Percentiles rank a stretch among this genome's conserved stretches.
These are phyloP conservation scores for Allantophomopsis lycopodina DNA, from an alignment of 2,329 filamentous ascomycete species.

Conservation along the genomic window DNA sequence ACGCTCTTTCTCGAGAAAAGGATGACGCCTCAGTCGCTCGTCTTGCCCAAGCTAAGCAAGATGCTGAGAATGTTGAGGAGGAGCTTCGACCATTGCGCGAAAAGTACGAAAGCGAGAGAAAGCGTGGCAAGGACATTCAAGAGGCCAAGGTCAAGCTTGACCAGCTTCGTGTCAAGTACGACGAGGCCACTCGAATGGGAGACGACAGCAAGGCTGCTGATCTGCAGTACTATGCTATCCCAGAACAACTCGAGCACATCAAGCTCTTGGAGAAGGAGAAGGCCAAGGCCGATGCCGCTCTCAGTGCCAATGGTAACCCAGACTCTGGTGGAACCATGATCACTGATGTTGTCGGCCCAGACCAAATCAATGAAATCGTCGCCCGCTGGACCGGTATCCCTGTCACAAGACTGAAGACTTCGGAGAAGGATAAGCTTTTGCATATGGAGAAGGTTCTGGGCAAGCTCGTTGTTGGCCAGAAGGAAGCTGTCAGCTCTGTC, in stretches of 20 bases:
- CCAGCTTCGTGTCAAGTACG: slow-evolving; percentile 76
- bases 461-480: slow-evolving; percentile 83
- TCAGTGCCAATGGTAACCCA: slow-evolving; percentile 35
- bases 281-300: slow-evolving; percentile 58
- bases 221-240: slow-evolving; percentile 93
- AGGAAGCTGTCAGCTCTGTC: slow-evolving; percentile 82
- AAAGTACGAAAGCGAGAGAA: slow-evolving; percentile 90
- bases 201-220: slow-evolving; percentile 84
- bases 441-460: slow-evolving; percentile 84
- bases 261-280: slow-evolving; percentile 71
- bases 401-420: slow-evolving; percentile 82
- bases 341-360: slow-evolving; percentile 86
- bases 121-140: slow-evolving; percentile 82
- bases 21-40: slow-evolving; percentile 83
- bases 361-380: slow-evolving; percentile 98
- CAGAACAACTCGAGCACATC: slow-evolving; percentile 75
- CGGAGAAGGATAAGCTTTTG: slow-evolving; percentile 96
- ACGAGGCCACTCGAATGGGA: slow-evolving; percentile 79
- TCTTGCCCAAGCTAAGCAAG: slow-evolving; percentile 70
- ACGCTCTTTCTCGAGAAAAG: slow-evolving; percentile 84
- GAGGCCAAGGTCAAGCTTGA: slow-evolving; percentile 93
- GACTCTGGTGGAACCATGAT: slow-evolving; percentile 62
- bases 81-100: slow-evolving; percentile 83
- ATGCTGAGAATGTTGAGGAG: slow-evolving; percentile 89
- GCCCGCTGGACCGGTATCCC: slow-evolving; percentile 97